Evolutionary conservation across 2,329 filamentous ascomycete species (phyloP).

Genomic region (Arthroderma sp.): DNA sequence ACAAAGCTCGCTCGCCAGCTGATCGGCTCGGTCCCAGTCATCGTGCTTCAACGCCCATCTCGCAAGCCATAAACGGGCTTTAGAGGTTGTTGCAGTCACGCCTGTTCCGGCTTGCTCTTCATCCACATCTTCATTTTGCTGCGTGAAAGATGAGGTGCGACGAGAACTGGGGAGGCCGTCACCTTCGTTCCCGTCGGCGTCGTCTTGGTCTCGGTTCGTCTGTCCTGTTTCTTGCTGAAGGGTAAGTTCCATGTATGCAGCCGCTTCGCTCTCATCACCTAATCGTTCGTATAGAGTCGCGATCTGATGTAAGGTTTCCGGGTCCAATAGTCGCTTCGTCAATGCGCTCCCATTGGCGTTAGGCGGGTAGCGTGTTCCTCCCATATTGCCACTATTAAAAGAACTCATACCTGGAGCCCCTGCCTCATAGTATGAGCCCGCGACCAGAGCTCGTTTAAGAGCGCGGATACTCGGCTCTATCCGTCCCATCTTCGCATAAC

Average conservation of each 20-base stretch:
- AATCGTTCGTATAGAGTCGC: conserved; percentile 77
- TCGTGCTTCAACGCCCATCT: conserved; percentile 61
- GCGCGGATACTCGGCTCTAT: conserved; percentile 87
- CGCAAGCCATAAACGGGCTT: conserved; percentile 87
- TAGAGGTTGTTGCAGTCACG: conserved; percentile 81
- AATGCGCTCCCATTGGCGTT: conserved; percentile 17
- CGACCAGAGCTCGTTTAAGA: conserved; percentile 78
- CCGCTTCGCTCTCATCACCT: conserved; percentile 63
- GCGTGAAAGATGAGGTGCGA: conserved; percentile 17
- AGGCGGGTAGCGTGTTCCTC: conserved; percentile 23
- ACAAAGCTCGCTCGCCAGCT: conserved; percentile 78
- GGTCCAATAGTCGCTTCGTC: conserved; percentile 51
- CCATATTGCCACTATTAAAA: conserved; percentile 29
- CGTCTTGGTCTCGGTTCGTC: conserved; percentile 24
- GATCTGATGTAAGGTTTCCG: conserved; percentile 81
- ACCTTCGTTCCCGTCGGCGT: conserved; percentile 20
- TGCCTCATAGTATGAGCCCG: conserved; percentile 72
- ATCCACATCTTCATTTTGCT: conserved; percentile 23
- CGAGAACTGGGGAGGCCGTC: conserved; percentile 40
- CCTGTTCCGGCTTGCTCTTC: conserved; percentile 50
- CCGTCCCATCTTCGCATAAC: conserved; percentile 77
- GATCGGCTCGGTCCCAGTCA: conserved; percentile 63
- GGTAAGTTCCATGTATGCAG: conserved; percentile 90
- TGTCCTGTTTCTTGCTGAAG: conserved; percentile 80
- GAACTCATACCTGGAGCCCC: conserved; percentile 24